Base-by-base conservation (phyloP, 345 rosid genomes). In the Lepidium didymum region DNA sequence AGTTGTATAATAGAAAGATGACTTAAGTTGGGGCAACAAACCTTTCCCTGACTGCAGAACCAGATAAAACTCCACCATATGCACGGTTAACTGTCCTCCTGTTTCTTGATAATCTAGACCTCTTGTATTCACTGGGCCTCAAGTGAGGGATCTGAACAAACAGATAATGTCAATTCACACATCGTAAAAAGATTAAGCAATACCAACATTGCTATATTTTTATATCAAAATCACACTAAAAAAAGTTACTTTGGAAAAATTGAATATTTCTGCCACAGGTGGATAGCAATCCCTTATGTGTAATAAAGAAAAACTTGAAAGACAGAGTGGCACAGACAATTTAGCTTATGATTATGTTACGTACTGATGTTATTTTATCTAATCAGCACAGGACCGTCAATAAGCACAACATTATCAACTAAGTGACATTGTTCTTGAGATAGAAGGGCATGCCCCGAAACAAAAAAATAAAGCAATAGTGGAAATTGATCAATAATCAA, bases 51-150 rank as follows among this genome's bases (percentile, higher is more conserved):
- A 85, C 89, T 49, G 86, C 91, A 38, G 79, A 66, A 4, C 81
- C 91, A 44, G 91, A 85, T 77, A 87, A 71, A 7, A 87, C 94
- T 63, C 94, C 91, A 54, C 94, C 94, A 47, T 85, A 87, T 6
- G 87, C 77, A 38, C 87, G 84, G 68, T 83, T 85, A 3, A 85
- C 85, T 6, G 89, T 85, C 45, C 87, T 75, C 36, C 82, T 62
- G 72, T 82, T 87, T 72, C 94, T 87, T 8, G 87, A 55, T 72
- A 85, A 78, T 43, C 94, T 81, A 21, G 88, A 84, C 69, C 86
- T 84, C 71, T 84, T 86, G 78, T 86, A 86, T 49, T 86, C 88
- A 15, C 85, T 62, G 42, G 91, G 88, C 60, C 91, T 84, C 83
- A 86, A 76, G 62, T 84, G 91, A 66, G 94, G 91, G 62, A 85